Conservation (phyloP, 306 rosid species). For the Canavalia gladiata region DNA sequence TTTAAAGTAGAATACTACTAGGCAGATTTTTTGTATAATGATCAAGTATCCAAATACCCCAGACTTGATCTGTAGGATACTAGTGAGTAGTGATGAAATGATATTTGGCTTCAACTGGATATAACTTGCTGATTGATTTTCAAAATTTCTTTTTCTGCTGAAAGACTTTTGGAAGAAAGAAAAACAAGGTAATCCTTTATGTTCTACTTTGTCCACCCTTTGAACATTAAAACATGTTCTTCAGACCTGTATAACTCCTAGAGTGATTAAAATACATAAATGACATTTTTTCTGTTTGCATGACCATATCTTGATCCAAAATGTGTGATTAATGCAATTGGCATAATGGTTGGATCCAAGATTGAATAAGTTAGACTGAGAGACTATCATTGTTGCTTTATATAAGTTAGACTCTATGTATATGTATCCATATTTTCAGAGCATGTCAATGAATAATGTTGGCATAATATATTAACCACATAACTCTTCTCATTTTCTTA, state of each 20-base stretch:
- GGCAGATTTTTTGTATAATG: not conserved
- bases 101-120: not conserved
- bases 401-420: not conserved
- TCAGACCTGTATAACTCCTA: constrained; percentile 25
- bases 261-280: constrained; percentile 1
- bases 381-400: constrained; percentile 1
- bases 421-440: not conserved
- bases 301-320: constrained; percentile 2
- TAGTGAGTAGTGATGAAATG: not conserved
- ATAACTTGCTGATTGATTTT: constrained; percentile 22
- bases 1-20: not conserved
- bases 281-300: not conserved
- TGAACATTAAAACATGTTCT: constrained; percentile 5
- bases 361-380: constrained; percentile 12
- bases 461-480: not conserved
- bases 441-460: not conserved
- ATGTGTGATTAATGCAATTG: constrained; percentile 26
- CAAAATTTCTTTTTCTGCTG: not conserved
- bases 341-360: constrained; percentile 1
- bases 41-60: constrained; percentile 1
- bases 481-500: constrained; percentile 1
- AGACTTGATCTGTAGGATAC: not conserved
- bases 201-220: not conserved
- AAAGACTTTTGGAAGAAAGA: not conserved
- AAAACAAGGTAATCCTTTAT: constrained; percentile 1